Percentiles rank a stretch among this genome's conserved stretches.
phyloP scores from a whole-genome alignment of 192 early-diverging fungal genomes.

The Linnemannia hyalina region DNA sequence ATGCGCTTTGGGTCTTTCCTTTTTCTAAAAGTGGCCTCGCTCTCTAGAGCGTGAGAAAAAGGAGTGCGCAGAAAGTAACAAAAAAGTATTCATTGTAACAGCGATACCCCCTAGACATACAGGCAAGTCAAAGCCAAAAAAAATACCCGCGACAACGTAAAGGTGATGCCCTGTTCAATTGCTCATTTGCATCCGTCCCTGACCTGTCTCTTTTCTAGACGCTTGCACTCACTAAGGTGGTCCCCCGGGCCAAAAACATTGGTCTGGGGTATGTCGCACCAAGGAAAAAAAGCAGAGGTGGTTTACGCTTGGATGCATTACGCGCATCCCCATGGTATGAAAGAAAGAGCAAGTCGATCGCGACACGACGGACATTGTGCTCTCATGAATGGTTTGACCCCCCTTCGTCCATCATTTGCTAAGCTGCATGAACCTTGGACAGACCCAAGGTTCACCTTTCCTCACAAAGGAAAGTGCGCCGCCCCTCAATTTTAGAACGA shows the following conservation, averaged over 20 bases:
- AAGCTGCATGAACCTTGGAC: neutral
- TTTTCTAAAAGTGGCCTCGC: neutral
- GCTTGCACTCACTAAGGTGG: neutral
- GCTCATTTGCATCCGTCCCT: neutral
- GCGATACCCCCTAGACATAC: neutral
- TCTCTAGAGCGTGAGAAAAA: conserved; percentile 12
- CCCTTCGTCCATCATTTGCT: neutral
- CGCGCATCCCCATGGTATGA: neutral
- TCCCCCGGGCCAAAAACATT: neutral
- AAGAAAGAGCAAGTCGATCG: neutral
- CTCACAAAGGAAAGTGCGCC: neutral
- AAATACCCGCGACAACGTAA: neutral
- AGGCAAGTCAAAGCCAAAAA: neutral
- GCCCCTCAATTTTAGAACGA: neutral
- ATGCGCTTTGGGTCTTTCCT: neutral
- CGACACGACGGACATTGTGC: neutral
- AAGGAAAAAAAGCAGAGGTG: neutral
- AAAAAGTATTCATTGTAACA: neutral
- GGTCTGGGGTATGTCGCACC: neutral
- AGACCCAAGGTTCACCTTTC: too few species aligned
- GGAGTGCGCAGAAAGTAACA: neutral
- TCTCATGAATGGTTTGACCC: neutral
- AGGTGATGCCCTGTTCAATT: neutral
- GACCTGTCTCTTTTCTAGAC: neutral
- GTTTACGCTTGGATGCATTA: neutral